Base-by-base conservation (phyloP, 495 filamentous ascomycete genomes). In the Sphaerosporella brunnea region DNA sequence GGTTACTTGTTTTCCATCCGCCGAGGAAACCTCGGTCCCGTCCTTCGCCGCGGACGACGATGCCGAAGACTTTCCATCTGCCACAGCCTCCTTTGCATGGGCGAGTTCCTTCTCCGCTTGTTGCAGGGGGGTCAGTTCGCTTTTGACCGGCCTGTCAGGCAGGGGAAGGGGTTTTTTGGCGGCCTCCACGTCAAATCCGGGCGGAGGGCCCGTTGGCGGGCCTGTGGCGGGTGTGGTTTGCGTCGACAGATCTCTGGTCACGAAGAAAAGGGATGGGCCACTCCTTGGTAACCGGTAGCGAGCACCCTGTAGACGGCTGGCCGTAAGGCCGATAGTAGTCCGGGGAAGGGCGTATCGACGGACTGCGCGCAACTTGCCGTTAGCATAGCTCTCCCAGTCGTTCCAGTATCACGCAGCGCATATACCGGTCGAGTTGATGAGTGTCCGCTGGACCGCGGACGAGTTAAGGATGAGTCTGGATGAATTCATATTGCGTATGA, bases 181-280 rank as follows among this genome's bases (percentile, higher is more conserved):
- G 63, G 83, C 66, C 59, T 93, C 78, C 13, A 84, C 68, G 61
- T 94, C 86, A 71, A 95, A 99, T 7, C 90, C 92, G 8, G 90
- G 90, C 39, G 90, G 88, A 26, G 90, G 90, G 15, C 75, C 79
- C 36, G 66, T 67, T 19, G 70, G 62, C 15, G 65, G 66, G 28
- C 71, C 68, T 41, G 72, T 68, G 24, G 70, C 67, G 23, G 74
- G 75, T 15, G 75, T 73, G 32, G 78, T 76, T 49, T 87, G 80
- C 43, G 90, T 96, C 16, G 16, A 50, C 75, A 70, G 59, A 81
- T 74, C 53, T 63, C 68, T 56, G 78, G 77, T 23, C 84, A 73
- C 49, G 81, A 66, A 44, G 83, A 73, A 8, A 75, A 79, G 37
- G 77, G 67, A 7, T 53, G 78, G 71, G 30, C 79, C 61, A 47